Evolutionary conservation across 176 grass and related monocot genomes (phyloP), one percentile per base, ranked within the genome.

Genomic region (Rhynchospora pubera): DNA sequence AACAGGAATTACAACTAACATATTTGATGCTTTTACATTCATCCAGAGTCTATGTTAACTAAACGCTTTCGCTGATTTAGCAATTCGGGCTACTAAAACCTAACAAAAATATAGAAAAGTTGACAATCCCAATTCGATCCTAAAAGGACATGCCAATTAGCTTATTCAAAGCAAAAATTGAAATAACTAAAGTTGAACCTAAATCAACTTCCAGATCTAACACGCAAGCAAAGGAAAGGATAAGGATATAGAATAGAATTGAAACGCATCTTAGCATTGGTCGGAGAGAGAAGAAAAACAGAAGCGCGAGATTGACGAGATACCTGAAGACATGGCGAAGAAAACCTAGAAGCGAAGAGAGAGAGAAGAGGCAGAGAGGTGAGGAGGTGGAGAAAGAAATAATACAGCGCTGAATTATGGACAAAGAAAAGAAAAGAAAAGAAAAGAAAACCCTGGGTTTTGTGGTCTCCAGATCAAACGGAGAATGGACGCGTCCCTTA

Each of bases 241-340:
- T 5, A 74, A 1, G 55, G 50, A 34, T 5, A 13, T 24, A 52
- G 18, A 55, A 23, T 1, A 1, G 32, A 77, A 56, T 32, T 77
- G 6, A 76, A 23, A 14, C 72, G 1, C 13, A 76, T 52, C 30
- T 55, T 53, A 55, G 23, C 56, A 77, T 77, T 28, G 15, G 48
- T 32, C 13, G 13, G 48, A 77, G 23, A 30, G 16, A 6, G 4
- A 74, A 74, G 16, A 6, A 9, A 74, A 74, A 13, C 19, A 55
- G 48, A 12, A 32, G 10, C 19, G n/a, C 3, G 55, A 53, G 32
- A 66, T 23, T 26, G 42, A 32, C n/a, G 59, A 51, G 11, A 43
- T 34, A 82, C 79, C 79, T 52, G 79, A 82, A 66, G 79, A 22
- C 79, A 82, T 82, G 58, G 79, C 14, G 79, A 82, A 23, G 16